Conservation (phyloP, 768 basidiomycete genomes). For the Kwoniella dejecticola region DNA sequence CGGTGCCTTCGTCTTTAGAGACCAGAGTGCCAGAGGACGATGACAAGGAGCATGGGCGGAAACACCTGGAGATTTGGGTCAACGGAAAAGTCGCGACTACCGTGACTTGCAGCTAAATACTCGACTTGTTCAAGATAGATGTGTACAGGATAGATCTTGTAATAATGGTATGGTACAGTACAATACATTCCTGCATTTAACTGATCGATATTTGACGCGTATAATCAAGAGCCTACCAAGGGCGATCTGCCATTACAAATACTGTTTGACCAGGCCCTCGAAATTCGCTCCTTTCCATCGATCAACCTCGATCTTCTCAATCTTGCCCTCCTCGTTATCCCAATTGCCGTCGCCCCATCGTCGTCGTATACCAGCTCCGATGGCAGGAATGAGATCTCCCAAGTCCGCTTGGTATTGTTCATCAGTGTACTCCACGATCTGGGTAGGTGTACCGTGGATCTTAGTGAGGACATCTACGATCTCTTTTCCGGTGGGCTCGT, state of each 20-base stretch:
- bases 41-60: background rate
- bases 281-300: conserved; percentile 3
- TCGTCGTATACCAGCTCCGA: background rate
- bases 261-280: conserved; percentile 6
- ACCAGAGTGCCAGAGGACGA: background rate
- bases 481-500: conserved; percentile 7
- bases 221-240: background rate
- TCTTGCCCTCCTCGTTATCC: background rate
- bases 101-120: too few species aligned
- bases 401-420: conserved; percentile 3
- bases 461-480: conserved; percentile 16
- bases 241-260: background rate
- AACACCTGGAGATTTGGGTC: background rate
- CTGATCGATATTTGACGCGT: too few species aligned
- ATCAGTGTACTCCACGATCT: conserved; percentile 6
- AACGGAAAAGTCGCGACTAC: conserved; percentile 6
- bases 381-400: background rate
- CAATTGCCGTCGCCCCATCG: conserved; percentile 9
- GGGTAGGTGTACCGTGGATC: conserved; percentile 16
- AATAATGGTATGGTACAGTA: too few species aligned
- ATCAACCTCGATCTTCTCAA: conserved; percentile 4
- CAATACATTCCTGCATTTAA: too few species aligned
- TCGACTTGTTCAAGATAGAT: too few species aligned
- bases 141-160: too few species aligned
- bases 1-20: conserved; percentile 19